These are phyloP conservation scores for Zychaea mexicana DNA, from an alignment of 371 early-diverging fungal genomes.

Conservation along the genomic window DNA sequence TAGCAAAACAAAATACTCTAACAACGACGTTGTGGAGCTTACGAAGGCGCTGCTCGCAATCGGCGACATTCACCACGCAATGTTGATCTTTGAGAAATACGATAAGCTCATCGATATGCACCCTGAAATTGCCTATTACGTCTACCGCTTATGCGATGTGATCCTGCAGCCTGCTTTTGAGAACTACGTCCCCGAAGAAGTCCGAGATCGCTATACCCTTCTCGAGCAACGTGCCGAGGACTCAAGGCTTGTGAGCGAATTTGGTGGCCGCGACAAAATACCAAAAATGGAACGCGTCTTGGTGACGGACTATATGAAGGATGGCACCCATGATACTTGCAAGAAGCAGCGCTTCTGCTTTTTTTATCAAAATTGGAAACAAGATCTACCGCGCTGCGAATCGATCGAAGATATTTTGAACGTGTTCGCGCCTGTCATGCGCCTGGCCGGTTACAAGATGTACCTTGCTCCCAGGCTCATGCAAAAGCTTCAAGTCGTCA, in stretches of 20 bases:
- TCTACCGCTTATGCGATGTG: slow-evolving; percentile 62
- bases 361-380: slow-evolving; percentile 65
- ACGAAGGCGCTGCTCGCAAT: slow-evolving; percentile 64
- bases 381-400: slow-evolving; percentile 40
- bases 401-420: slow-evolving; percentile 43
- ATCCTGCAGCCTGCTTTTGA: slow-evolving; percentile 60
- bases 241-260: slow-evolving; percentile 27
- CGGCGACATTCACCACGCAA: slow-evolving; percentile 65
- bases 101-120: slow-evolving; percentile 61
- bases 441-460: slow-evolving; percentile 51
- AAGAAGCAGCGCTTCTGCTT: slow-evolving; percentile 49
- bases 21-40: slow-evolving; percentile 69
- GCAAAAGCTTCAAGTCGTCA: slow-evolving; percentile 42
- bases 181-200: slow-evolving; percentile 36
- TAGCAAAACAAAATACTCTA: slow-evolving; percentile 9
- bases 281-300: slow-evolving; percentile 27
- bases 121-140: slow-evolving; percentile 62
- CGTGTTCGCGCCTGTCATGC: slow-evolving; percentile 48
- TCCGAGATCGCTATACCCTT: slow-evolving; percentile 14
- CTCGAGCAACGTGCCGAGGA: slow-evolving; percentile 30
- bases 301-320: slow-evolving; percentile 26
- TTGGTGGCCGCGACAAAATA: slow-evolving; percentile 5
- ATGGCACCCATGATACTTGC: slow-evolving; percentile 25
- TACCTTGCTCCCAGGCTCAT: slow-evolving; percentile 49
- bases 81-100: slow-evolving; percentile 53